Evolutionary conservation across 495 filamentous ascomycete species (phyloP).

Genomic region (Annulohypoxylon moriforme): DNA sequence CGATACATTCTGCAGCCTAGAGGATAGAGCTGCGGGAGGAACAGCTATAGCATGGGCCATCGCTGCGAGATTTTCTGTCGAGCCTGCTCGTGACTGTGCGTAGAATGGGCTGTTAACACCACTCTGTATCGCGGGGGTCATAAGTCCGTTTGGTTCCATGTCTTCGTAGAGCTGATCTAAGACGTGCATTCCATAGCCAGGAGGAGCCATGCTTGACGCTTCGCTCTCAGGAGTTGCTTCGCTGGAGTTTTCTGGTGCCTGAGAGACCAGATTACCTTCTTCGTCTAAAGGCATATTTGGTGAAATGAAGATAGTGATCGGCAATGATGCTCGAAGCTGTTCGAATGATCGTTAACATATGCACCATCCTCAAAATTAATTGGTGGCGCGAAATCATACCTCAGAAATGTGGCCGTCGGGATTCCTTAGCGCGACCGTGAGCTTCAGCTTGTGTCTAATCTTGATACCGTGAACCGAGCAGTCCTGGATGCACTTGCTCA

Average conservation of each 20-base stretch:
- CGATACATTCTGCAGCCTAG: slow-evolving; percentile 70
- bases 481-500: slow-evolving; percentile 86
- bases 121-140: slow-evolving; percentile 78
- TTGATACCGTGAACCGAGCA: slow-evolving; percentile 85
- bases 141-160: slow-evolving; percentile 77
- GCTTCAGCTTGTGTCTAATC: slow-evolving; percentile 84
- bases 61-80: slow-evolving; percentile 77
- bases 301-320: slow-evolving; percentile 92
- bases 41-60: slow-evolving; percentile 61
- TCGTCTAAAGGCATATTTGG: slow-evolving; percentile 87
- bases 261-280: slow-evolving; percentile 74
- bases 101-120: slow-evolving; percentile 81
- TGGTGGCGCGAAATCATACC: slow-evolving; percentile 56
- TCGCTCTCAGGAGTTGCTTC: slow-evolving; percentile 44
- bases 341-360: slow-evolving; percentile 25
- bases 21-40: slow-evolving; percentile 70
- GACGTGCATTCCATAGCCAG: slow-evolving; percentile 85
- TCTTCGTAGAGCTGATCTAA: slow-evolving; percentile 91
- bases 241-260: slow-evolving; percentile 57
- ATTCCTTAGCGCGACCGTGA: slow-evolving; percentile 88
- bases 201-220: slow-evolving; percentile 72
- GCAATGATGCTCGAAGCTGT: slow-evolving; percentile 83
- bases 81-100: slow-evolving; percentile 78
- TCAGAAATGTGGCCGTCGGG: slow-evolving; percentile 94
- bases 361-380: not conserved